Base-by-base conservation (phyloP, 371 early-diverging fungal species). In the Blakeslea trispora region DNA sequence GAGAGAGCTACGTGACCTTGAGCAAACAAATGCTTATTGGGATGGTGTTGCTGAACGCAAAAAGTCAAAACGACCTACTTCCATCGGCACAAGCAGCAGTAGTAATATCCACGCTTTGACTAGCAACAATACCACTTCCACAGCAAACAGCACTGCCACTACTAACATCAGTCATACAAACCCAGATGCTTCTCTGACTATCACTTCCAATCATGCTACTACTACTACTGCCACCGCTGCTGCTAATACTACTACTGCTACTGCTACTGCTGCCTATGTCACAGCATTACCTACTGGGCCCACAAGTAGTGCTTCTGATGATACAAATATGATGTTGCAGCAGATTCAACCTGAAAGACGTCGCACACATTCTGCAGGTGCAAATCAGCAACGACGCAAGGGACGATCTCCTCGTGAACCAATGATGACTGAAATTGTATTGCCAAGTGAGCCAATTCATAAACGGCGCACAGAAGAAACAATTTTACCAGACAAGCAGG, bases 1-100 rank as follows among this genome's bases (percentile, higher is more conserved):
- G 35, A 51, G 61, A 46, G 79, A 79, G 42, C 49, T 72, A 1
- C 60, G 74, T 11, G 75, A 80, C 18, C 42, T 75, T 19, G 79
- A 74, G 41, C 74, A 73, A 40, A 69, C 76, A 2, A 75, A 69
- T 47, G 61, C 70, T 0, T 72, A 68, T 47, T 75, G 74, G 72
- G 71, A 74, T 40, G 60, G 69, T 32, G 69, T 72, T 4, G 57
- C 68, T 24, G 80, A 74, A 35, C 63, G 74, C 22, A 64, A 69
- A 45, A 62, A 61, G 23, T 40, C 62, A 43, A 68, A 63, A 21
- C 48, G 61, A 3, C 58, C 63, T 18, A 39, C 50, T 8, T 18
- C 50, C 1, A 11, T 18, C 15, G 37, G 13, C 28, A 55, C 59
- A 24, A 44, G 59, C 23, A 28, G 28, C 28, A 28, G 7, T 7